Percentiles rank a stretch among this genome's conserved stretches.
phyloP scores from a whole-genome alignment of 2,329 filamentous ascomycete species.

The Fusarium bactridioides region DNA sequence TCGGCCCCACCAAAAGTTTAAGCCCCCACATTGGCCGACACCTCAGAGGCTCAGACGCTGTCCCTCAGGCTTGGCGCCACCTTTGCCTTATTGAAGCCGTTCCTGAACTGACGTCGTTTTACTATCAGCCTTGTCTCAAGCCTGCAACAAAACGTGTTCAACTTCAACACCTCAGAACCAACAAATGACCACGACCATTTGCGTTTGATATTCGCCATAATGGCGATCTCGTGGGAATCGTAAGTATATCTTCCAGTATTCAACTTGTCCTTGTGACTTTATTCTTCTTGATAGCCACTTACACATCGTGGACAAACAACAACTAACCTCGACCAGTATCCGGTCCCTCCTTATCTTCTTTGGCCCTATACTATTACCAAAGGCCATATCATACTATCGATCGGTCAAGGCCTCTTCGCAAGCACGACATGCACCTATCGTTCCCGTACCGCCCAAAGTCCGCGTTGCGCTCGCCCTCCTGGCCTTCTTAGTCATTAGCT shows the following conservation, averaged over 20 bases:
- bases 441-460: slow-evolving; percentile 62
- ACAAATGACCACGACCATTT: not conserved
- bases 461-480: slow-evolving; percentile 69
- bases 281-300: not conserved
- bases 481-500: slow-evolving; percentile 53
- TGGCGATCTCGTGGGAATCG: slow-evolving; percentile 44
- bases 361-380: slow-evolving; percentile 76
- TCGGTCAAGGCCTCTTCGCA: slow-evolving; percentile 55
- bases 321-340: slow-evolving; percentile 50
- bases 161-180: slow-evolving; percentile 3
- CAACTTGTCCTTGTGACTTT: not conserved
- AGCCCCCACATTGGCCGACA: slow-evolving; percentile 22
- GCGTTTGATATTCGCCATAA: slow-evolving; percentile 20
- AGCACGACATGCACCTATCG: slow-evolving; percentile 57
- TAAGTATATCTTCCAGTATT: slow-evolving; percentile 17
- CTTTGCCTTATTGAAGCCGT: slow-evolving; percentile 25
- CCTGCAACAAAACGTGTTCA: slow-evolving; percentile 31
- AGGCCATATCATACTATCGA: slow-evolving; percentile 70
- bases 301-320: slow-evolving; percentile 1
- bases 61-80: slow-evolving; percentile 12
- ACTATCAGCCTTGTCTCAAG: slow-evolving; percentile 19
- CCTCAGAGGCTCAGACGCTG: not conserved
- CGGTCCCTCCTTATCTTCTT: slow-evolving; percentile 68
- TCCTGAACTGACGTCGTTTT: slow-evolving; percentile 32
- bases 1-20: slow-evolving; percentile 25